Conservation (phyloP, 129 eudicot genomes). For the Pulicaria dysenterica region DNA sequence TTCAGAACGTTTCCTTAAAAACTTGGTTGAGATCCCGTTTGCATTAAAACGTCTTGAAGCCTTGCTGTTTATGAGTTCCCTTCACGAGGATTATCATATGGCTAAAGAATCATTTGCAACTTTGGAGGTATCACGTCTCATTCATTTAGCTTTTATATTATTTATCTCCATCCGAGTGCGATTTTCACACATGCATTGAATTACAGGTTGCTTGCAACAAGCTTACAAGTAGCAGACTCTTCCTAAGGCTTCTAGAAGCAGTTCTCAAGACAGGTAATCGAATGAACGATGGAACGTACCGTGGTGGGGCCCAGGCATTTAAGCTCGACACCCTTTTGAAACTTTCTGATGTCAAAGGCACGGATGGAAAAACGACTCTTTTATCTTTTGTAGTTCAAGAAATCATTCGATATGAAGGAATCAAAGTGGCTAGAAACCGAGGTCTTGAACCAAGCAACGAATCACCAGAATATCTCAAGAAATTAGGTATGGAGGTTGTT, state of each 20-base stretch:
- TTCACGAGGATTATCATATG: conserved; percentile 63
- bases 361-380: conserved; percentile 90
- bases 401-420: conserved; percentile 75
- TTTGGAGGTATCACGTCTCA: conserved; percentile 54
- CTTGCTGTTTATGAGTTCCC: conserved; percentile 61
- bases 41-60: conserved; percentile 82
- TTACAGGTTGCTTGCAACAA: conserved; percentile 77
- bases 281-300: conserved; percentile 85
- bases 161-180: neutral
- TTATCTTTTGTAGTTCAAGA: conserved; percentile 85
- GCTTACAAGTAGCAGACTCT: conserved; percentile 75
- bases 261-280: conserved; percentile 96
- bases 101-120: conserved; percentile 61
- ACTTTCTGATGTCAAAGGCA: conserved; percentile 82
- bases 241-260: conserved; percentile 90
- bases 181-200: conserved; percentile 2
- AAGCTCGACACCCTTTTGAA: conserved; percentile 90
- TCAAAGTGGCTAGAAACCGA: conserved; percentile 58
- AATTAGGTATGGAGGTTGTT: conserved; percentile 68
- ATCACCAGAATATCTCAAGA: conserved; percentile 48
- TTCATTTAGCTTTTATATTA: neutral
- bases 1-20: conserved; percentile 80
- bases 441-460: conserved; percentile 49
- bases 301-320: conserved; percentile 92
- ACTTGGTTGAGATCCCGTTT: conserved; percentile 70